phyloP scores from a whole-genome alignment of 257 asterid genomes.

The Rubia yunnanensis region DNA sequence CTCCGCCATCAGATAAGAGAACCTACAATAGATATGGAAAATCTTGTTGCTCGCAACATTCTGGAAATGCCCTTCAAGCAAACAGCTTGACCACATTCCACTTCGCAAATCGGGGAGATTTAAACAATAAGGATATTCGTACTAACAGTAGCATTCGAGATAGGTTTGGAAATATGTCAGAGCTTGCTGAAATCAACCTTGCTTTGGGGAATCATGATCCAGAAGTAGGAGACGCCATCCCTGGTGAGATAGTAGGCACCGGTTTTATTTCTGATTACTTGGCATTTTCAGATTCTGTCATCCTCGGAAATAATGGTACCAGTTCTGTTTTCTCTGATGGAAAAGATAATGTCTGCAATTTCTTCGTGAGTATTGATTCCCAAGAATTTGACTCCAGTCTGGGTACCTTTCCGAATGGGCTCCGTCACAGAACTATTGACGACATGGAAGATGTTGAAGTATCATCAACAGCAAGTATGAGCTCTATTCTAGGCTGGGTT shows the following conservation, averaged over 20 bases:
- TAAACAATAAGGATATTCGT: conserved; percentile 2
- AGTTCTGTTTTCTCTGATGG: conserved; percentile 35
- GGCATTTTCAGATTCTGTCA: conserved; percentile 79
- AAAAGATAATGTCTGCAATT: conserved; percentile 57
- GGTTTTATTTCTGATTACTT: conserved; percentile 59
- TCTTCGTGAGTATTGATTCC: conserved; percentile 56
- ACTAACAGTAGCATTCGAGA: conserved; percentile 11
- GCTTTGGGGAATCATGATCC: conserved; percentile 30
- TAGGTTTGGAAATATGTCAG: conserved; percentile 8
- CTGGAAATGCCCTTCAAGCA: conserved; percentile 11
- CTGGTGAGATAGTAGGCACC: conserved; percentile 30
- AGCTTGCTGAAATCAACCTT: conserved; percentile 18
- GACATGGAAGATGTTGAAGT: conserved; percentile 72
- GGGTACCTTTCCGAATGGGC: conserved; percentile 22
- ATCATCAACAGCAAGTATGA: conserved; percentile 81
- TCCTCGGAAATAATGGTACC: conserved; percentile 44
- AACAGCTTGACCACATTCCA: conserved; percentile 13
- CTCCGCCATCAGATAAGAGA: conserved; percentile 1
- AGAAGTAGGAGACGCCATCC: conserved; percentile 37
- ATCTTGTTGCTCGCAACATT: not conserved
- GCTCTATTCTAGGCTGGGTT: conserved; percentile 65
- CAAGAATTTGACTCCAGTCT: conserved; percentile 19
- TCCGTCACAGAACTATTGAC: conserved; percentile 31
- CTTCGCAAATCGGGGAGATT: conserved; percentile 4
- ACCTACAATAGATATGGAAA: not conserved